These are phyloP conservation scores for Fusarium sublunatum DNA, from an alignment of 2,329 filamentous ascomycete species.

Conservation along the genomic window DNA sequence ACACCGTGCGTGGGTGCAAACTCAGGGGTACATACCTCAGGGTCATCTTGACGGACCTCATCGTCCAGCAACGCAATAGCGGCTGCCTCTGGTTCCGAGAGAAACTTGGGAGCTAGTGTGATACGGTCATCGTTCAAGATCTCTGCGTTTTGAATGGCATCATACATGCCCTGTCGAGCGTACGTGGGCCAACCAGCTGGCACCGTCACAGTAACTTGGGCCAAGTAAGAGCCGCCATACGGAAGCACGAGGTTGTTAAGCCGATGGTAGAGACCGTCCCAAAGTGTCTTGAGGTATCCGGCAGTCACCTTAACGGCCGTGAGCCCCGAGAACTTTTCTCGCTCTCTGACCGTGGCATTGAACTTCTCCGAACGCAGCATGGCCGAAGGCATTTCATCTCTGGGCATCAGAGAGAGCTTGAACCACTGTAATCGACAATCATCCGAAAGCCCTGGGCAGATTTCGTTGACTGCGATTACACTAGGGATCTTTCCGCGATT, in stretches of 20 bases:
- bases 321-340: fast-evolving
- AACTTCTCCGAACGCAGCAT: not conserved
- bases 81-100: conserved; percentile 4
- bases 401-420: not conserved
- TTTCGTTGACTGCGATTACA: not conserved
- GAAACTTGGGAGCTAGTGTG: not conserved
- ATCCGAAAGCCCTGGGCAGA: not conserved
- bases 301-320: not conserved
- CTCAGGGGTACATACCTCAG: not conserved
- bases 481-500: not conserved
- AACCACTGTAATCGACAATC: conserved; percentile 19
- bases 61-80: not conserved
- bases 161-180: not conserved
- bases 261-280: fast-evolving
- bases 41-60: not conserved
- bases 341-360: fast-evolving
- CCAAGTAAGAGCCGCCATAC: too few species aligned
- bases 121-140: not conserved
- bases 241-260: not conserved
- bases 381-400: not conserved
- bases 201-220: not conserved
- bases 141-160: not conserved
- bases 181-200: not conserved
- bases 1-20: not conserved
- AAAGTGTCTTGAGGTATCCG: not conserved